A percentile compares a stretch with the other conserved stretches of the same genome.
phyloP scores from a whole-genome alignment of 805 yeast species.

The Saturnispora quitensis region DNA sequence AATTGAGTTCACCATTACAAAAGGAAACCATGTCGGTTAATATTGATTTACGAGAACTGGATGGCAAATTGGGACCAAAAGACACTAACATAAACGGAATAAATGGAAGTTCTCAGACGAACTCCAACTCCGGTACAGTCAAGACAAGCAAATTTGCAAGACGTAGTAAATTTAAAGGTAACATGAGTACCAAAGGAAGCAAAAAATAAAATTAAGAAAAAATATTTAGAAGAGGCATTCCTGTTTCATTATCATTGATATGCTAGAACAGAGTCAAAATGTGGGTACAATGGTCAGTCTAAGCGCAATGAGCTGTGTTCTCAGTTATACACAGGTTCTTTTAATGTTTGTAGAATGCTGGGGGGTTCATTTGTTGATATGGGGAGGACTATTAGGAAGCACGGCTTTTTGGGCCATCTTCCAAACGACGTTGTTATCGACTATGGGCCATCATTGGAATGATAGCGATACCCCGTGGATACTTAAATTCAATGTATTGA shows the following conservation, averaged over 20 bases:
- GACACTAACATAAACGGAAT: background rate
- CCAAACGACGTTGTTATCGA: background rate
- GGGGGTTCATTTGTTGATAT: background rate
- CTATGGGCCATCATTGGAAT: background rate
- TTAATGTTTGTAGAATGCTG: background rate
- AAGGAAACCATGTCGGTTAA: conserved; percentile 31
- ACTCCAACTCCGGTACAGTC: background rate
- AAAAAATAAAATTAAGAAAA: background rate
- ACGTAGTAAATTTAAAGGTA: background rate
- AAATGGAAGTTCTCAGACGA: background rate
- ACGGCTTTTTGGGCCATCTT: background rate
- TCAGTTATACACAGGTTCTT: background rate
- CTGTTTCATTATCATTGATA: background rate
- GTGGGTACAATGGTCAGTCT: background rate
- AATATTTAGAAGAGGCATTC: background rate
- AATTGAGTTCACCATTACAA: conserved; percentile 33
- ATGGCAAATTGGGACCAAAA: conserved; percentile 20
- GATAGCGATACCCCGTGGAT: background rate
- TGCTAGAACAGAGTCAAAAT: background rate
- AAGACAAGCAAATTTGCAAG: background rate
- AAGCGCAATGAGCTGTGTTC: background rate
- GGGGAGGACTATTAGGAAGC: background rate
- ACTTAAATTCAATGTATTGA: background rate
- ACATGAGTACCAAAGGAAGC: background rate
- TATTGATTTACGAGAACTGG: conserved; percentile 35